Base-by-base conservation (phyloP, 2,329 filamentous ascomycete genomes). In the Pseudogymnoascus sp. region DNA sequence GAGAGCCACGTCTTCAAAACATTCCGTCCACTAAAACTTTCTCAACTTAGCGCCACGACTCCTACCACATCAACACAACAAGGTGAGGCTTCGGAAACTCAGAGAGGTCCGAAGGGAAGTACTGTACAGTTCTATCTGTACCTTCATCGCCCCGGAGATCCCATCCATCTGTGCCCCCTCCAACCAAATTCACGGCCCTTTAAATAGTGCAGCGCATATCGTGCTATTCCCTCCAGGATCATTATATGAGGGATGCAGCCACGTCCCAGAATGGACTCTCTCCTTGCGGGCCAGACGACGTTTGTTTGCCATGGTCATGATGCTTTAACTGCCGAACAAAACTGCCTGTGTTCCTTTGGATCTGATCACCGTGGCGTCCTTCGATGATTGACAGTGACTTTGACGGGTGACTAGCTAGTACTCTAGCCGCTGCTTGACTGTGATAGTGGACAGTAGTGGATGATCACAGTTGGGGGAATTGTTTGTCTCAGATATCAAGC, bases 221-320 rank as follows among this genome's bases (percentile, higher is more conserved):
- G 49, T 55, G 49, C 5, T 55, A 55, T 55, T 9, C 28, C 28
- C 49, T 35, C 16, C 9, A 55, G 49, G 49, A 55, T 55, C 25
- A 33, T 55, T 55, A 55, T 55, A 55, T 55, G 49, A 55, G 16
- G 28, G 49, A 55, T 55, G 49, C 49, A 55, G 49, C 49, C 49
- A 55, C 49, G 11, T 55, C 49, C 49, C 16, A 55, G 28, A 55
- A 55, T 33, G 49, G 49, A 33, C 11, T 21, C 49, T 21, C 49
- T 55, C 23, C 14, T 52, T 11, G 28, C 5, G 16, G 16, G 28
- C 6, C 49, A 55, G 18, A 28, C 49, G 49, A 55, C 16, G 28
- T 33, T 55, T 55, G 49, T 33, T 55, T 35, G 49, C 49, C 49
- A 55, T 7, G 11, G 25, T 33, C 49, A 55, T 55, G 25, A 33